Evolutionary conservation across 371 early-diverging fungal species (phyloP).

Genomic region (Rhizopus arrhizus): DNA sequence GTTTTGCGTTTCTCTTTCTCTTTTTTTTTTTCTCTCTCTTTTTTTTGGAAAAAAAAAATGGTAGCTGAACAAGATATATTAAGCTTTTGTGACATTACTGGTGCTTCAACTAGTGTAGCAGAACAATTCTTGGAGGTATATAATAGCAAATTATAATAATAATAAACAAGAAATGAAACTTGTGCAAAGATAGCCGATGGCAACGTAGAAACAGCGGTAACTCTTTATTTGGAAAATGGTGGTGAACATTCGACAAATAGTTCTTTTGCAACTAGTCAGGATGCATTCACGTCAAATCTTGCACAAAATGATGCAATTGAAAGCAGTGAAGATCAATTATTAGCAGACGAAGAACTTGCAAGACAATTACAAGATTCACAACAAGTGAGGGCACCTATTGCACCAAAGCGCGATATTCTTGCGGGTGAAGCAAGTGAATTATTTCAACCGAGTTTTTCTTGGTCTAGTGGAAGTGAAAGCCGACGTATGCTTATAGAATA

Average conservation of each 20-base stretch:
- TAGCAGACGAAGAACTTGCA: conserved; percentile 57
- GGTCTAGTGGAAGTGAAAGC: neutral
- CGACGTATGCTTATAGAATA: neutral
- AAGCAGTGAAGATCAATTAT: conserved; percentile 6
- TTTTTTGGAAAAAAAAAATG: conserved; percentile 12
- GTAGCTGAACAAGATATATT: conserved; percentile 37
- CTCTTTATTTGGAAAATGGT: conserved; percentile 44
- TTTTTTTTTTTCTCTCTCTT: conserved; percentile 2
- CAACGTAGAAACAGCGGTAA: conserved; percentile 45
- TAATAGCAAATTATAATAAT: neutral
- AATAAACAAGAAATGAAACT: too few relatives aligned
- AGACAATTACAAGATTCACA: conserved; percentile 54
- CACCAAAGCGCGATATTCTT: conserved; percentile 74
- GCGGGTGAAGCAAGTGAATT: conserved; percentile 42
- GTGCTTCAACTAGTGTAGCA: conserved; percentile 41
- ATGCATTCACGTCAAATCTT: conserved; percentile 7
- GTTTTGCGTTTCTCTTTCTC: neutral
- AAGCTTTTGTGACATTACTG: conserved; percentile 48
- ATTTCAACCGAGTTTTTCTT: neutral
- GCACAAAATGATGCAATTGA: conserved; percentile 5
- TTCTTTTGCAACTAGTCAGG: neutral
- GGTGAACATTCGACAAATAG: conserved; percentile 12
- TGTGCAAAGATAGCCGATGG: conserved; percentile 45
- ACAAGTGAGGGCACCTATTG: conserved; percentile 76
- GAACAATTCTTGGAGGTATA: conserved; percentile 44